Percentiles rank a stretch among this genome's conserved stretches.
phyloP scores from a whole-genome alignment of 495 filamentous ascomycete genomes.

The Amphirosellinia nigrospora region DNA sequence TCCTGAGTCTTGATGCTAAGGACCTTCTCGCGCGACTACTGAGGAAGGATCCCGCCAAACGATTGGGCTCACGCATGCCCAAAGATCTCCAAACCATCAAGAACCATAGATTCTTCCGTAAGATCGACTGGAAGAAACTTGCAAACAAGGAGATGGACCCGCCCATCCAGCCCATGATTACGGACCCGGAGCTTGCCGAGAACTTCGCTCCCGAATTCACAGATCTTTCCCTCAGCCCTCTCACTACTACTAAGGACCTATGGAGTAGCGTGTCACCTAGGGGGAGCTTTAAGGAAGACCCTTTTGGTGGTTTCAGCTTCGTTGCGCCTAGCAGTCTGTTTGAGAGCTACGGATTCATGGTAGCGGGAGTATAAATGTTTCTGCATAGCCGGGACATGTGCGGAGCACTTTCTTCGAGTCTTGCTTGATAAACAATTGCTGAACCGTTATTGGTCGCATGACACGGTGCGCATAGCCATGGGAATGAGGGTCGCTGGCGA shows the following conservation, averaged over 20 bases:
- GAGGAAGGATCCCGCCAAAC: slow-evolving; percentile 87
- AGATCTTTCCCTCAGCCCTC: slow-evolving; percentile 77
- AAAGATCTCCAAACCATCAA: slow-evolving; percentile 87
- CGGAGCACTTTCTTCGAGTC: background rate
- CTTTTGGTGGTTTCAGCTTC: slow-evolving; percentile 95
- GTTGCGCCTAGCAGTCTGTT: slow-evolving; percentile 88
- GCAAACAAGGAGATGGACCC: slow-evolving; percentile 78
- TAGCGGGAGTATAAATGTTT: slow-evolving; percentile 1
- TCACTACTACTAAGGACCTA: slow-evolving; percentile 49
- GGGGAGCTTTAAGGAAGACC: slow-evolving; percentile 62
- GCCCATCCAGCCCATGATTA: slow-evolving; percentile 90
- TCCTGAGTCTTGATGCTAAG: slow-evolving; percentile 85
- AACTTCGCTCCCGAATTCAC: slow-evolving; percentile 94
- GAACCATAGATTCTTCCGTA: slow-evolving; percentile 93
- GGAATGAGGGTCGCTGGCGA: background rate
- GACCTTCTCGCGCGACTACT: slow-evolving; percentile 88
- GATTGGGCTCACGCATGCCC: slow-evolving; percentile 85
- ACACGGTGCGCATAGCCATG: background rate
- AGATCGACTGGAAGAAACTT: slow-evolving; percentile 89
- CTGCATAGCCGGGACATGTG: background rate
- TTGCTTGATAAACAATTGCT: background rate
- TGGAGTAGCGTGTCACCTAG: slow-evolving; percentile 42
- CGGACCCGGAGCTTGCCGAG: slow-evolving; percentile 92
- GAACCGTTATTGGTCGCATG: background rate
- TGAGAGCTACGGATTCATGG: slow-evolving; percentile 56